These are phyloP conservation scores for Aspergillus ibericus DNA, from an alignment of 2,329 filamentous ascomycete species.

Conservation along the genomic window DNA sequence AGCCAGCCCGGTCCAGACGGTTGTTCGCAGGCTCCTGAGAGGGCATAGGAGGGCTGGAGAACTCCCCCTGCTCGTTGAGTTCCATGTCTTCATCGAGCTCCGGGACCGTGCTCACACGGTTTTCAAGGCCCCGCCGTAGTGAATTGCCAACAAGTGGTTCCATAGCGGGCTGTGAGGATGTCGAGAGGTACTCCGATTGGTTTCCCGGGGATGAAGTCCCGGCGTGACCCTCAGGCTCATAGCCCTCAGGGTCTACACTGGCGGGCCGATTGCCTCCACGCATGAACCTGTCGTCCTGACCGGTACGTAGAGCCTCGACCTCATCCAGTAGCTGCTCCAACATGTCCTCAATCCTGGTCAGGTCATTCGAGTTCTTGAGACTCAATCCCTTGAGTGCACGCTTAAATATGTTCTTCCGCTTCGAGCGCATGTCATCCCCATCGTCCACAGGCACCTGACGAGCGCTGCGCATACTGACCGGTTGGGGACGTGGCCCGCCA, in stretches of 20 bases:
- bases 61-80: conserved; percentile 51
- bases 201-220: conserved; percentile 72
- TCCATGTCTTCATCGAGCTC: conserved; percentile 78
- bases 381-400: conserved; percentile 89
- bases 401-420: conserved; percentile 92
- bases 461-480: conserved; percentile 63
- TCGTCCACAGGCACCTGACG: conserved; percentile 53
- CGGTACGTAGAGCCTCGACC: conserved; percentile 76
- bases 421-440: conserved; percentile 62
- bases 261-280: conserved; percentile 34
- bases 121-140: conserved; percentile 60
- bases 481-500: conserved; percentile 81
- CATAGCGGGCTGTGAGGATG: conserved; percentile 44
- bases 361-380: conserved; percentile 81
- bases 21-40: conserved; percentile 57
- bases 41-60: conserved; percentile 57
- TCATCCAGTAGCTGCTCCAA: conserved; percentile 88
- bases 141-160: conserved; percentile 46
- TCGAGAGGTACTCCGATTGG: conserved; percentile 73
- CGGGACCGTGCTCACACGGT: conserved; percentile 85
- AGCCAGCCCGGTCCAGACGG: conserved; percentile 42
- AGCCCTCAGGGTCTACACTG: conserved; percentile 70
- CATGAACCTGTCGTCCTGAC: conserved; percentile 44
- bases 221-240: conserved; percentile 79
- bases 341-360: conserved; percentile 87